Evolutionary conservation across 2,329 filamentous ascomycete species (phyloP).

Genomic region (Blumeria graminis): DNA sequence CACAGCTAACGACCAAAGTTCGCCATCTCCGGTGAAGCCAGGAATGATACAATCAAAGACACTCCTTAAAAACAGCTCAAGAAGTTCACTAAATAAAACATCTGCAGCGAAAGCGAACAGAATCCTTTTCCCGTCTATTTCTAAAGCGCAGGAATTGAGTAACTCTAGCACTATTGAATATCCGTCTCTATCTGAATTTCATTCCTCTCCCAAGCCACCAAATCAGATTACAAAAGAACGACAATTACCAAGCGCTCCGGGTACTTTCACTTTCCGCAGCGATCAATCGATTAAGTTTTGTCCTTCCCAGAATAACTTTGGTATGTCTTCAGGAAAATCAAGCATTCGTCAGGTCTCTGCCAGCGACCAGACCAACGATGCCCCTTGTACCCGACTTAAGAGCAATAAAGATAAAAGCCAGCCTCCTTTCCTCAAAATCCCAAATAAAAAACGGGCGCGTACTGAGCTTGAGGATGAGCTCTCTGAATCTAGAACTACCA

Average conservation of each 20-base stretch:
- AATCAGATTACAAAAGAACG: conserved; percentile 1
- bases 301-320: conserved; percentile 25
- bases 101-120: conserved; percentile 14
- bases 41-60: conserved; percentile 21
- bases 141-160: not conserved
- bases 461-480: conserved; percentile 31
- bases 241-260: conserved; percentile 22
- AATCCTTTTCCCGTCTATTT: conserved; percentile 25
- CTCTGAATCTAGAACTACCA: conserved; percentile 24
- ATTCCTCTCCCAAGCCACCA: conserved; percentile 9
- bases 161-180: conserved; percentile 8
- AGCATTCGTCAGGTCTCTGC: conserved; percentile 34
- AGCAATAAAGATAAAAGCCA: conserved; percentile 29
- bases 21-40: conserved; percentile 32
- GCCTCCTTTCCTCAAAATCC: conserved; percentile 33
- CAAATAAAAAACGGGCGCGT: conserved; percentile 41
- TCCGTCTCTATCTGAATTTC: conserved; percentile 12
- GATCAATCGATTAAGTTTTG: conserved; percentile 39
- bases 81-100: conserved; percentile 13
- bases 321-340: conserved; percentile 30
- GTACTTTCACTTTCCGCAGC: conserved; percentile 37
- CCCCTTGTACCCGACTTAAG: conserved; percentile 33
- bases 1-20: conserved; percentile 21
- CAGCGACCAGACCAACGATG: conserved; percentile 22
- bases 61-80: conserved; percentile 16